Percentiles rank a stretch among this genome's conserved stretches.
These are phyloP conservation scores for Apiospora saccharicola DNA, from an alignment of 2,329 filamentous ascomycete species.

Conservation along the genomic window DNA sequence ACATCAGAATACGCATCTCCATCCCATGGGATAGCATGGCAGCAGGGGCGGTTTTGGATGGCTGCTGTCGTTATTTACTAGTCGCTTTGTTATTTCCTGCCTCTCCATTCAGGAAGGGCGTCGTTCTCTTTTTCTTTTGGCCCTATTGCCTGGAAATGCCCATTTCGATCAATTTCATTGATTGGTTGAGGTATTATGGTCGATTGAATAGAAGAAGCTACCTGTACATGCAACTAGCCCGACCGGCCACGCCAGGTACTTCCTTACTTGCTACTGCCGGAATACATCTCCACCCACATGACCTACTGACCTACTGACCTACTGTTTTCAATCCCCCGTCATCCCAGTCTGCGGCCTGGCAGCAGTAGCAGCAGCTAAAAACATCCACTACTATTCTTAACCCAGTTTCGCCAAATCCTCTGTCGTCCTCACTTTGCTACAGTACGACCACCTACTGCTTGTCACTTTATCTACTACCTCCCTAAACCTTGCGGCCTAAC, in stretches of 20 bases:
- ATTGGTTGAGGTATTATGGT: not conserved
- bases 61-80: not conserved
- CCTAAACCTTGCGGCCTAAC: not conserved
- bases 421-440: not conserved
- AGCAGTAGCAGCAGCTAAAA: slow-evolving; percentile 4
- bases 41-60: not conserved
- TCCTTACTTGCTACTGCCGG: not conserved
- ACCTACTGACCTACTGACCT: not conserved
- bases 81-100: not conserved
- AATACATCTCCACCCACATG: not conserved
- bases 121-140: not conserved
- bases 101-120: not conserved
- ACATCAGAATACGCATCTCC: slow-evolving; percentile 18
- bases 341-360: not conserved
- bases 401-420: not conserved
- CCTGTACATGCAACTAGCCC: not conserved
- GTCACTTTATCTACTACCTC: not conserved
- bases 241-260: not conserved
- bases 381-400: not conserved
- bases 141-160: not conserved
- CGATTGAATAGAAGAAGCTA: not conserved
- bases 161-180: not conserved
- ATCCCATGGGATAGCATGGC: slow-evolving; percentile 15
- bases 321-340: not conserved
- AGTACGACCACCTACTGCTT: not conserved